Conservation (phyloP, 2,329 filamentous ascomycete genomes). For the Beauveria pseudobassiana region DNA sequence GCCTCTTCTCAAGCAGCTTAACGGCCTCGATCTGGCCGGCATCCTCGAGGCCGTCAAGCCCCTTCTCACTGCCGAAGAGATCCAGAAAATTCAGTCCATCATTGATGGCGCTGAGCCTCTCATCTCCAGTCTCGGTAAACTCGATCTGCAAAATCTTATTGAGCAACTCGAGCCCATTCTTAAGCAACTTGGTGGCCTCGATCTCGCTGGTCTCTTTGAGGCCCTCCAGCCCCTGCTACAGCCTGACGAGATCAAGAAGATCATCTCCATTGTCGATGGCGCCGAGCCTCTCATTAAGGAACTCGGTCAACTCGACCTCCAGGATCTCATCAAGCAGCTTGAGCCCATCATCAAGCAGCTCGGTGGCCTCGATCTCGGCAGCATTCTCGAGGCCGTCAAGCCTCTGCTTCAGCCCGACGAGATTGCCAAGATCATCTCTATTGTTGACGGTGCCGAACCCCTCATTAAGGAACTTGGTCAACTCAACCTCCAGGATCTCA, state of each 20-base stretch:
- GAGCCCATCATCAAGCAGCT: conserved; percentile 14
- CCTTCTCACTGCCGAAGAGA: conserved; percentile 20
- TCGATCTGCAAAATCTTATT: conserved; percentile 28
- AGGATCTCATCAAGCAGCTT: conserved; percentile 17
- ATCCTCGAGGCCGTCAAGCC: conserved; percentile 23
- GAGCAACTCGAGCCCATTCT: conserved; percentile 20
- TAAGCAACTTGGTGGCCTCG: conserved; percentile 20
- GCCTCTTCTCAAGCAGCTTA: conserved; percentile 23
- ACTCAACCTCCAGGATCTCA: conserved; percentile 14
- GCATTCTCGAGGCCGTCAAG: conserved; percentile 15
- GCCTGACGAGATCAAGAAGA: conserved; percentile 20
- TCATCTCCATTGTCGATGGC: conserved; percentile 20
- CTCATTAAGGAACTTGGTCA: conserved; percentile 7
- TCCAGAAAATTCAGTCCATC: conserved; percentile 16
- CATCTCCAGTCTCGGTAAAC: conserved; percentile 21
- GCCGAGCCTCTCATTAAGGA: conserved; percentile 23
- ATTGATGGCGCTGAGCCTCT: conserved; percentile 18
- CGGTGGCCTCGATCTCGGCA: conserved; percentile 10
- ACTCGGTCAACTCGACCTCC: conserved; percentile 22
- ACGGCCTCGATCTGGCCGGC: conserved; percentile 24
- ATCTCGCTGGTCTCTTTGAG: conserved; percentile 25
- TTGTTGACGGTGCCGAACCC: conserved; percentile 9
- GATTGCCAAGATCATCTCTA: conserved; percentile 10
- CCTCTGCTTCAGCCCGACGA: conserved; percentile 10
- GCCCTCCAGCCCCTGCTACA: conserved; percentile 22